phyloP scores from a whole-genome alignment of 2,329 filamentous ascomycete species.

The Penicillium occitanis region DNA sequence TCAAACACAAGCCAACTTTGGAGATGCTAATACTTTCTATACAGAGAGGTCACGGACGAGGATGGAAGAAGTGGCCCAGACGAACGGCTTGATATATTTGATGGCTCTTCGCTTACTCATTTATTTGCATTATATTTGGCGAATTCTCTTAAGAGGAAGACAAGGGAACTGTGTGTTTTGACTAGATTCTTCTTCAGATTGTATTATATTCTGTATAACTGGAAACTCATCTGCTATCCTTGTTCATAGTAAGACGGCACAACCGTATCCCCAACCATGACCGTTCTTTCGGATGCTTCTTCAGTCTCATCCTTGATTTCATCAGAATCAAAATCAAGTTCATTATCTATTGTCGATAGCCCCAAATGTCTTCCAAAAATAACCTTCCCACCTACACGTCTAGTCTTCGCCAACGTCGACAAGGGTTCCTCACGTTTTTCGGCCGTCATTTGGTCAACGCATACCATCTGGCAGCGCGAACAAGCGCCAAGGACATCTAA shows the following conservation, averaged over 20 bases:
- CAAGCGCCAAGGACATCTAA: conserved; percentile 75
- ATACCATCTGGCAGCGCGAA: conserved; percentile 92
- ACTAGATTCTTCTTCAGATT: conserved; percentile 14
- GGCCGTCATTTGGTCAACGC: conserved; percentile 81
- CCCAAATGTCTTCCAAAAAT: conserved; percentile 80
- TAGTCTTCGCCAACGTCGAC: conserved; percentile 80
- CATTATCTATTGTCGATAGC: conserved; percentile 26
- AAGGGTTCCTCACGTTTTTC: conserved; percentile 81
- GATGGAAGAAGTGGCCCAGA: conserved; percentile 74
- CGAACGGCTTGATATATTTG: conserved; percentile 26
- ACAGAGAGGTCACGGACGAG: conserved; percentile 68
- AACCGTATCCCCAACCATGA: conserved; percentile 44
- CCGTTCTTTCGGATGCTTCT: conserved; percentile 15
- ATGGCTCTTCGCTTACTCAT: neutral
- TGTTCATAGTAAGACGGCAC: conserved; percentile 30
- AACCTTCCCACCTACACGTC: conserved; percentile 78
- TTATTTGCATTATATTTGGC: conserved; percentile 11
- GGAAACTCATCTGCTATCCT: conserved; percentile 1
- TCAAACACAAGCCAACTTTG: neutral
- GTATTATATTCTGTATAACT: conserved; percentile 21
- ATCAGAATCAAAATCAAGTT: conserved; percentile 18
- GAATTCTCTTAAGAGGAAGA: conserved; percentile 4
- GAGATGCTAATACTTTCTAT: conserved; percentile 14
- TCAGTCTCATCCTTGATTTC: conserved; percentile 13
- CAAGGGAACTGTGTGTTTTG: conserved; percentile 7